Conservation (phyloP, 106 monocot species). For the Apostasia ramifera region DNA sequence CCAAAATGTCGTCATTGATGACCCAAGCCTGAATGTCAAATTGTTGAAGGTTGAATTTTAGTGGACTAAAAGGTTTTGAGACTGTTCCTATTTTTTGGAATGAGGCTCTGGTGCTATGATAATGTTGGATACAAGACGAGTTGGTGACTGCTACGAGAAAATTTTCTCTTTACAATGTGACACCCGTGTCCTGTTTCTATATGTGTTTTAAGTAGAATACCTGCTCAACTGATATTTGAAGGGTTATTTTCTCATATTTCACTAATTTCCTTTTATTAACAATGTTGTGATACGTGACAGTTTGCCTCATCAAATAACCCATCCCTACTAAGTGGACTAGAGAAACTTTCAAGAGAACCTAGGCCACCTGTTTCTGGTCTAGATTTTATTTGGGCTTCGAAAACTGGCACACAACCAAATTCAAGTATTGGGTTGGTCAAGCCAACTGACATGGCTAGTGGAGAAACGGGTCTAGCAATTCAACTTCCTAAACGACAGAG, state of each 20-base stretch:
- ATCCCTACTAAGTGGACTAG: constrained; percentile 13
- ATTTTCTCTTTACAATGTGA: background rate
- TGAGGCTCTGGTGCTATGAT: no score
- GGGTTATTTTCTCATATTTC: background rate
- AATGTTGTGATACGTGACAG: constrained; percentile 1
- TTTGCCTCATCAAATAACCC: constrained; percentile 26
- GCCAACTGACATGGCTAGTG: constrained; percentile 16
- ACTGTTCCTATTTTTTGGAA: no score
- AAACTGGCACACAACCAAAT: constrained; percentile 13
- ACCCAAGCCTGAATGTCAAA: background rate
- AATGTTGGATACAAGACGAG: no score
- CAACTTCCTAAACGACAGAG: constrained; percentile 51
- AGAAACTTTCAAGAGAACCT: constrained; percentile 26
- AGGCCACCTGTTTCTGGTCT: constrained; percentile 12
- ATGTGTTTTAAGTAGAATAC: background rate
- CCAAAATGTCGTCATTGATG: background rate
- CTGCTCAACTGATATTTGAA: no score
- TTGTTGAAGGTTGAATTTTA: no score
- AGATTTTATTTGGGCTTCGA: constrained; percentile 24
- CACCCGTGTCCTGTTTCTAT: background rate
- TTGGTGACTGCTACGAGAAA: background rate
- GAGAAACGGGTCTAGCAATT: constrained; percentile 12
- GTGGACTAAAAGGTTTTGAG: no score
- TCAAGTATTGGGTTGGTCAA: constrained; percentile 12
- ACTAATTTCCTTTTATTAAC: background rate